phyloP scores from a whole-genome alignment of 768 basidiomycete genomes.

The Tubosaeta sp. region DNA sequence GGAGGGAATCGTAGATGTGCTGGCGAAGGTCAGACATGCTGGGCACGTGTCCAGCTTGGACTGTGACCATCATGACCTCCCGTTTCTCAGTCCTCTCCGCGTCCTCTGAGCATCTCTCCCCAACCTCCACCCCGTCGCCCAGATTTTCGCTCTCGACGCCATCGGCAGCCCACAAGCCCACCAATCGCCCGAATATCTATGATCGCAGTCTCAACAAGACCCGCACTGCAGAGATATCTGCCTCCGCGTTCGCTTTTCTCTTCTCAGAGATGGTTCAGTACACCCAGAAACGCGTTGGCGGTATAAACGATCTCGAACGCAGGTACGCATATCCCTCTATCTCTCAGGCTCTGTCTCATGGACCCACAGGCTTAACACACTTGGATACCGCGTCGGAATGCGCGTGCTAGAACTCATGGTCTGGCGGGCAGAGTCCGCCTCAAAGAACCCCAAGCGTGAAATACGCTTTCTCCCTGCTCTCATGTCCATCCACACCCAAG shows the following conservation, averaged over 20 bases:
- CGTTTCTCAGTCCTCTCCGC: constrained; percentile 66
- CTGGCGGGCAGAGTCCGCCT: constrained; percentile 72
- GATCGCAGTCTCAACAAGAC: constrained; percentile 89
- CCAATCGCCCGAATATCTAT: constrained; percentile 71
- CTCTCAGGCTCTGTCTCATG: neutral
- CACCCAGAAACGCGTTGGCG: constrained; percentile 91
- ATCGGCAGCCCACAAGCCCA: constrained; percentile 33
- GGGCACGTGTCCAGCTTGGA: neutral
- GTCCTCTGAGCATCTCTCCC: constrained; percentile 46
- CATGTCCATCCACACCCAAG: constrained; percentile 91
- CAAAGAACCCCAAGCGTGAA: constrained; percentile 91
- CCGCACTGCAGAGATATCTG: constrained; percentile 76
- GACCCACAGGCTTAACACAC: constrained; percentile 68
- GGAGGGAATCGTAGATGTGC: constrained; percentile 73
- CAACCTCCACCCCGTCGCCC: constrained; percentile 52
- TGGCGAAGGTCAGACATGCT: constrained; percentile 48
- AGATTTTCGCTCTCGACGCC: constrained; percentile 67
- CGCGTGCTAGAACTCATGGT: constrained; percentile 83
- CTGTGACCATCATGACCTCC: constrained; percentile 46
- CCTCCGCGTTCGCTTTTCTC: constrained; percentile 81
- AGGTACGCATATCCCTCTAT: constrained; percentile 48
- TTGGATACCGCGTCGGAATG: constrained; percentile 89
- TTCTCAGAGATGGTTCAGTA: constrained; percentile 95
- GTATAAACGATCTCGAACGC: constrained; percentile 92
- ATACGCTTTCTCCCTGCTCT: constrained; percentile 86